Evolutionary conservation across 2,329 filamentous ascomycete species (phyloP), one percentile per base, ranked within the genome.

Genomic region (Trichophyton rubrum): DNA sequence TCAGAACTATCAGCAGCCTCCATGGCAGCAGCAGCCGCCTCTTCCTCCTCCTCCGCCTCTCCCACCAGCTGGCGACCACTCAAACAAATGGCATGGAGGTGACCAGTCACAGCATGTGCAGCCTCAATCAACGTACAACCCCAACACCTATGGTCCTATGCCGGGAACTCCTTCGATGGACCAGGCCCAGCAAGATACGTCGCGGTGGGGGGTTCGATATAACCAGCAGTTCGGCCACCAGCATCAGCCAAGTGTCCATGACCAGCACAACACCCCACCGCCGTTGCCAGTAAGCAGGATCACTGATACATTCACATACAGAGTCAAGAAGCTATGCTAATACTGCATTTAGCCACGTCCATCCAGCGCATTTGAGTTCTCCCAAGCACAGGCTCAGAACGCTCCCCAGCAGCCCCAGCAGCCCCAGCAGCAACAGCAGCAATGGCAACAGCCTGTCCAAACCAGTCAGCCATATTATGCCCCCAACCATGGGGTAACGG

Each of bases 141-240:
- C 73, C 13, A 69, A 64, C 45, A 69, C 62, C 6, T 75, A 74
- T 62, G 72, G 72, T 3, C 68, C 67, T 22, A 74, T 71, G 57
- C 69, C 70, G 20, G 65, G 65, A 47, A 61, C 58, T 7, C 35
- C 53, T 1, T 59, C 45, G 59, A 53, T 30, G 40, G 40, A 22
- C 62, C 59, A 5, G 17, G 27, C 13, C 7, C 24, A 55, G 13
- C 51, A 67, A 22, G 71, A 76, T 64, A 73, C 73, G 13, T 68
- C 71, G 15, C 66, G 66, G 15, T 78, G 75, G 76, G 76, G 75
- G 27, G 75, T 77, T 53, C 71, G 71, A 59, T 77, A 74, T 62
- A 76, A 75, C 61, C 62, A 64, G 17, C 60, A 63, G 17, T 56
- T 61, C 24, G 20, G 13, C 5, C 53, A 62, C 22, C 62, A 64